A percentile compares a stretch with the other conserved stretches of the same genome.
Conservation (phyloP, 2,329 filamentous ascomycete species). For the Ambrosiella xylebori region DNA sequence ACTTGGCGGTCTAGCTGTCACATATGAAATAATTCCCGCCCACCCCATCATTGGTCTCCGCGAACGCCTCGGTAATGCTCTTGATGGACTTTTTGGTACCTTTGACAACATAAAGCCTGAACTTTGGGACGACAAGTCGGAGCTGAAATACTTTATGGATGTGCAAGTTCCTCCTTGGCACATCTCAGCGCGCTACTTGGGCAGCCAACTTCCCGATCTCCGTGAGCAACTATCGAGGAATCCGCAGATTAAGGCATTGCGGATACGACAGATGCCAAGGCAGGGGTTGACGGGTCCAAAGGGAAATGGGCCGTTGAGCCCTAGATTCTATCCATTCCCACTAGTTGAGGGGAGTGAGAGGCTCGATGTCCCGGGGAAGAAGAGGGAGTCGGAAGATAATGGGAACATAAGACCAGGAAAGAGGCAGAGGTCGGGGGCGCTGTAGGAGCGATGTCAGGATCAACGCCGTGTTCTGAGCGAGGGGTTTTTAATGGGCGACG, state of each 20-base stretch:
- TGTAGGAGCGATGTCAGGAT: not conserved
- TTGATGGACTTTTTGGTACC: slow-evolving; percentile 33
- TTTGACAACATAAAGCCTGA: slow-evolving; percentile 16
- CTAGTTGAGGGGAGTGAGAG: not conserved
- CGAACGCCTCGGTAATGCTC: slow-evolving; percentile 35
- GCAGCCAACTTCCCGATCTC: no score
- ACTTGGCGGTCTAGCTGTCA: slow-evolving; percentile 20
- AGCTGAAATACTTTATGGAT: not conserved
- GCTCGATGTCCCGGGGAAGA: not conserved
- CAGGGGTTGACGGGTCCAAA: no score
- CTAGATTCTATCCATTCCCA: not conserved
- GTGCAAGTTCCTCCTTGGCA: not conserved
- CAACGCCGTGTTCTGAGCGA: no score
- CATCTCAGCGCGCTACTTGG: no score
- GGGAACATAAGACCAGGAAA: not conserved
- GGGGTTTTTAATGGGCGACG: no score
- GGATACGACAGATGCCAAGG: no score
- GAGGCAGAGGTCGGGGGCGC: not conserved
- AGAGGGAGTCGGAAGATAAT: not conserved
- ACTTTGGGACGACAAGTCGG: slow-evolving; percentile 4
- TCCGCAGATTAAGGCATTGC: no score
- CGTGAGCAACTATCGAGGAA: no score
- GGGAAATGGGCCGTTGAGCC: no score
- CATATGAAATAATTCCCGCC: slow-evolving; percentile 1
- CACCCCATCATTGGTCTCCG: slow-evolving; percentile 25